Evolutionary conservation across 2,329 filamentous ascomycete genomes (phyloP).

Genomic region (Diaporthe australafricana): DNA sequence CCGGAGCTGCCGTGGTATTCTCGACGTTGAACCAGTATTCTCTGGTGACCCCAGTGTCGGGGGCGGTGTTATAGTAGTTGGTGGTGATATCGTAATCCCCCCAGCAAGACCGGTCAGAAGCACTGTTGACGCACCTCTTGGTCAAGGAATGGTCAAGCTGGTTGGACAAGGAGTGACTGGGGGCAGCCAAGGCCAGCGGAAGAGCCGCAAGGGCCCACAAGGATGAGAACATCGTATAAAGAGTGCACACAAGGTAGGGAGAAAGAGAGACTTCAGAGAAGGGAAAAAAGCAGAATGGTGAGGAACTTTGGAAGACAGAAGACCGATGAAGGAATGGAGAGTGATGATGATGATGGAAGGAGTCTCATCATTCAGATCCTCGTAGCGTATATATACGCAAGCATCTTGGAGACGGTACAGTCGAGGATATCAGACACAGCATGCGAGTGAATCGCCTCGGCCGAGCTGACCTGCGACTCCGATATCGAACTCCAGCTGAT

Average conservation of each 20-base stretch:
- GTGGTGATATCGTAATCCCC: conserved; percentile 55
- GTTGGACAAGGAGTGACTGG: neutral
- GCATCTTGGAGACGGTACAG: neutral
- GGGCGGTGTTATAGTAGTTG: conserved; percentile 48
- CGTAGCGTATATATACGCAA: conserved; percentile 6
- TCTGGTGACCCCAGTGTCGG: conserved; percentile 54
- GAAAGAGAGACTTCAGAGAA: neutral
- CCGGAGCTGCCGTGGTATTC: conserved; percentile 48
- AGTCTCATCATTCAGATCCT: neutral
- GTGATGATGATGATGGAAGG: neutral
- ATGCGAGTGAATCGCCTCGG: neutral
- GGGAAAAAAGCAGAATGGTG: neutral
- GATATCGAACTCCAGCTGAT: neutral
- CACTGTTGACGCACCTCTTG: conserved; percentile 40
- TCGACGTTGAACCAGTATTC: conserved; percentile 50
- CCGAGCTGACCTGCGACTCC: neutral
- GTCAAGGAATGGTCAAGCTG: conserved; percentile 15
- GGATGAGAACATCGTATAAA: conserved; percentile 18
- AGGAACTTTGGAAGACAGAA: neutral
- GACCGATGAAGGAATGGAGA: neutral
- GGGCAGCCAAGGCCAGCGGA: neutral
- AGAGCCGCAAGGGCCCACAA: conserved; percentile 22
- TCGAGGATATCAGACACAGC: conserved; percentile 1
- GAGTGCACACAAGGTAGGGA: neutral
- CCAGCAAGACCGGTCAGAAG: conserved; percentile 46